These are phyloP conservation scores for Boletales sp. DNA, from an alignment of 768 basidiomycete species.

Conservation along the genomic window DNA sequence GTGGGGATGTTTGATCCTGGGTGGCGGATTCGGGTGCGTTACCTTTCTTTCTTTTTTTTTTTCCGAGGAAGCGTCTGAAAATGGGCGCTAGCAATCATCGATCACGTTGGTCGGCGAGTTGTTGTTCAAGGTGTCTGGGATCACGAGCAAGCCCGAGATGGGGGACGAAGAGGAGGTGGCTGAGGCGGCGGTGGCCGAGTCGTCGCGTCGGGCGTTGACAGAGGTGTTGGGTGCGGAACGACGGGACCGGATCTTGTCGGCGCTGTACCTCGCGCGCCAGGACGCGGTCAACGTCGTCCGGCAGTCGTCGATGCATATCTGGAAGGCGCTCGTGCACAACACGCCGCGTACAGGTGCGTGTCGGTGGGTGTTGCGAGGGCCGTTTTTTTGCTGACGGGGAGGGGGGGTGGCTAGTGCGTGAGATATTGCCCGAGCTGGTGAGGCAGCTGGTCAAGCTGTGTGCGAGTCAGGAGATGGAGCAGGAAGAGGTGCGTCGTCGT, in stretches of 20 bases:
- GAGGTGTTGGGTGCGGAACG: conserved; percentile 88
- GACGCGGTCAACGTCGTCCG: conserved; percentile 88
- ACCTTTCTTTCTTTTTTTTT: neutral
- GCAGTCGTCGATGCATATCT: conserved; percentile 90
- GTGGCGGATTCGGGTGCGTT: conserved; percentile 89
- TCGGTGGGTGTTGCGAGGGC: too few species aligned
- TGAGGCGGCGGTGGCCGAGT: conserved; percentile 66
- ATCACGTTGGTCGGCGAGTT: conserved; percentile 94
- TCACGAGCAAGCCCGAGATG: conserved; percentile 76
- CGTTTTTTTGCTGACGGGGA: too few species aligned
- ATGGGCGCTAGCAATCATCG: conserved; percentile 71
- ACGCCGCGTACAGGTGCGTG: conserved; percentile 80
- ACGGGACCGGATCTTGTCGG: conserved; percentile 86
- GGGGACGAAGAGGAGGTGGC: conserved; percentile 70
- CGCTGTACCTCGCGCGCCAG: conserved; percentile 89
- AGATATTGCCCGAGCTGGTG: conserved; percentile 85
- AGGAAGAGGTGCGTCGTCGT: conserved; percentile 68
- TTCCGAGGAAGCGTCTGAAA: neutral
- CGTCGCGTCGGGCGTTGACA: conserved; percentile 78
- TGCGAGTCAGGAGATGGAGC: conserved; percentile 76
- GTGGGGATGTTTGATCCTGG: conserved; percentile 90
- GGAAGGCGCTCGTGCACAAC: conserved; percentile 97
- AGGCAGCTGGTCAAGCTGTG: conserved; percentile 73
- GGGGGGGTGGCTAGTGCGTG: conserved; percentile 55
- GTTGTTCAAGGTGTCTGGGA: conserved; percentile 94